A percentile compares a stretch with the other conserved stretches of the same genome.
phyloP scores from a whole-genome alignment of 805 yeast species.

The Barnettozyma siamensis region DNA sequence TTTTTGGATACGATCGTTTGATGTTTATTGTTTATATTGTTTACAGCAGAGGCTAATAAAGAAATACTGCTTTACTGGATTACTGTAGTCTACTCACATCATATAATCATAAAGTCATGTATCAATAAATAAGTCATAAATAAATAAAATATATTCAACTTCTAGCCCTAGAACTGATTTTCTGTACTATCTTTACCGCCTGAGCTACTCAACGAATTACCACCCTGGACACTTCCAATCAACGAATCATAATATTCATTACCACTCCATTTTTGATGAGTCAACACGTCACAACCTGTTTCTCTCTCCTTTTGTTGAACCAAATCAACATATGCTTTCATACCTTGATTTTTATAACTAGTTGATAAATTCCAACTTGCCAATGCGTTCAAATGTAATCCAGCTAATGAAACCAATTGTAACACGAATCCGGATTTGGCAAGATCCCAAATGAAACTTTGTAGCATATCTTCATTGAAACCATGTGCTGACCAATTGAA shows the following conservation, averaged over 20 bases:
- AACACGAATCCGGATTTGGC: conserved; percentile 53
- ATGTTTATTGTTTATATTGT: no score
- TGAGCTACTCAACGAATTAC: conserved; percentile 4
- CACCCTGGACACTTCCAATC: conserved; percentile 6
- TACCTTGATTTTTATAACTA: conserved; percentile 45
- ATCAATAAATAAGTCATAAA: background rate
- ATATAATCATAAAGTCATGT: background rate
- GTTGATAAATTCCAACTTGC: conserved; percentile 46
- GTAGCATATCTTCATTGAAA: conserved; percentile 39
- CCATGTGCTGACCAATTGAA: conserved; percentile 60
- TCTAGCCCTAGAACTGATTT: conserved; percentile 1
- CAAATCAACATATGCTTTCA: conserved; percentile 51
- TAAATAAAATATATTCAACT: background rate
- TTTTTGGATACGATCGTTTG: no score
- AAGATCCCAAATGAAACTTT: conserved; percentile 45
- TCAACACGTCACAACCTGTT: conserved; percentile 44
- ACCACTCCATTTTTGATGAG: conserved; percentile 61
- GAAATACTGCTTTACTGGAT: no score
- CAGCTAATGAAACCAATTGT: conserved; percentile 57
- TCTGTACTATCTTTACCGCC: conserved; percentile 6
- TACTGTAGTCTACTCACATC: no score
- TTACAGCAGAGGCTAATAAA: no score
- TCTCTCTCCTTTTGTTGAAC: conserved; percentile 45
- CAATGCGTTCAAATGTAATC: conserved; percentile 48
- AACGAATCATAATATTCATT: conserved; percentile 43